Evolutionary conservation across 192 early-diverging fungal species (phyloP).

Genomic region (Backusella macrospora): DNA sequence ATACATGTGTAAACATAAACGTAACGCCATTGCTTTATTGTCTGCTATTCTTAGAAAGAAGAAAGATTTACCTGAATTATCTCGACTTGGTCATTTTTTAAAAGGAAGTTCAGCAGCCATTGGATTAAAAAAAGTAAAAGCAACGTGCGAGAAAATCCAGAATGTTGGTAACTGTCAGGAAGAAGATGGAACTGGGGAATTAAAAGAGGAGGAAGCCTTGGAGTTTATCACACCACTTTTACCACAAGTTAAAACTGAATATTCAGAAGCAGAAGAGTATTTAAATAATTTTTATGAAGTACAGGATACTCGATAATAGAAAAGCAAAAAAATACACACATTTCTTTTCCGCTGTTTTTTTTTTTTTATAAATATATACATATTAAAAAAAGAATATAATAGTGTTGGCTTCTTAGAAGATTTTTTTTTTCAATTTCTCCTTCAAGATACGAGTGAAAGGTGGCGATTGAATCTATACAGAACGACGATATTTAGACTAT

Average conservation of each 20-base stretch:
- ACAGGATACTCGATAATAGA: conserved; percentile 27
- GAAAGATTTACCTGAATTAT: conserved; percentile 71
- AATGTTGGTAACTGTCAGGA: conserved; percentile 71
- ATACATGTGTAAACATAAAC: neutral
- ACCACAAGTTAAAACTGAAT: conserved; percentile 66
- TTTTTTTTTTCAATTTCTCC: too few relatives aligned
- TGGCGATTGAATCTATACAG: too few relatives aligned
- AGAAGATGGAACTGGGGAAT: conserved; percentile 46
- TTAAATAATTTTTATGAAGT: conserved; percentile 70
- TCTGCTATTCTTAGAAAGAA: conserved; percentile 33
- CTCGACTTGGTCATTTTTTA: conserved; percentile 86
- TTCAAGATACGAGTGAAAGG: too few relatives aligned
- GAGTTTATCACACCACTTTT: conserved; percentile 57
- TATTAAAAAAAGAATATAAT: too few relatives aligned
- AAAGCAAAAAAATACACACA: neutral
- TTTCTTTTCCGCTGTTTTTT: too few relatives aligned
- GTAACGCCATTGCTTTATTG: neutral
- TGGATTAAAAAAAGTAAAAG: conserved; percentile 80
- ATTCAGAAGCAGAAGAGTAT: conserved; percentile 70
- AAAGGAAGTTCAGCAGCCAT: conserved; percentile 91
- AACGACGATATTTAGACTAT: too few relatives aligned
- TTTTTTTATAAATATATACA: too few relatives aligned
- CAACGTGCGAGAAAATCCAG: conserved; percentile 87
- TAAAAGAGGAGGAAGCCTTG: conserved; percentile 61
- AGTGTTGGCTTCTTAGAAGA: too few relatives aligned